Percentiles rank a stretch among this genome's conserved stretches.
phyloP scores from a whole-genome alignment of 108 stramenopile genomes.

The Pseudonitzschia delicatissima region DNA sequence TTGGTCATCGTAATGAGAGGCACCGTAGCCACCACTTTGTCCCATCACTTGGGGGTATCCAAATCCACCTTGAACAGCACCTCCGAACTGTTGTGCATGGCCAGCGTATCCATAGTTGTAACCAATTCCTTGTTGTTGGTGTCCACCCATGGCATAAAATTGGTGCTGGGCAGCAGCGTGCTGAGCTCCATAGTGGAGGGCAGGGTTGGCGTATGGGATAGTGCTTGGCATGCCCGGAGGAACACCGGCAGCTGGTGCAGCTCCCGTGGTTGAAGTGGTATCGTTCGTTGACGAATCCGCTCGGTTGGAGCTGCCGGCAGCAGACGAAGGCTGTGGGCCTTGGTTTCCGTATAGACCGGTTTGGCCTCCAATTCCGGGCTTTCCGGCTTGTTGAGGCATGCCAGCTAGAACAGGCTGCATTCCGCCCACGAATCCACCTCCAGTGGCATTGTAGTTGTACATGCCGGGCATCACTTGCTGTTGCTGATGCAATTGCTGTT shows the following conservation, averaged over 20 bases:
- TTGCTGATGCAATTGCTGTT: slow-evolving; percentile 10
- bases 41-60: slow-evolving; percentile 78
- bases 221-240: slow-evolving; percentile 77
- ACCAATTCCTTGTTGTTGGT: slow-evolving; percentile 41
- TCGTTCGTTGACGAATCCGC: slow-evolving; percentile 32
- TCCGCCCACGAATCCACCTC: slow-evolving; percentile 32
- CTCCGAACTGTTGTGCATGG: slow-evolving; percentile 44
- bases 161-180: slow-evolving; percentile 64
- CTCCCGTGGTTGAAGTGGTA: slow-evolving; percentile 23
- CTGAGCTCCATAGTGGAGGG: slow-evolving; percentile 67
- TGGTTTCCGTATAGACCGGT: slow-evolving; percentile 43
- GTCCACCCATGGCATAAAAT: slow-evolving; percentile 46
- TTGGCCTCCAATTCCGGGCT: slow-evolving; percentile 29
- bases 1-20: slow-evolving; percentile 65
- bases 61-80: slow-evolving; percentile 60
- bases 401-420: slow-evolving; percentile 27
- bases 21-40: slow-evolving; percentile 71
- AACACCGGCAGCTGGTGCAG: slow-evolving; percentile 39
- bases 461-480: slow-evolving; percentile 59
- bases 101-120: slow-evolving; percentile 68
- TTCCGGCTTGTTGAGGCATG: slow-evolving; percentile 22
- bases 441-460: slow-evolving; percentile 55
- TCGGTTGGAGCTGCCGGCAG: slow-evolving; percentile 25
- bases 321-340: slow-evolving; percentile 17
- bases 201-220: slow-evolving; percentile 67